Percentiles rank a stretch among this genome's conserved stretches.
These are phyloP conservation scores for Coemansia sp. DNA, from an alignment of 192 early-diverging fungal species.

Conservation along the genomic window DNA sequence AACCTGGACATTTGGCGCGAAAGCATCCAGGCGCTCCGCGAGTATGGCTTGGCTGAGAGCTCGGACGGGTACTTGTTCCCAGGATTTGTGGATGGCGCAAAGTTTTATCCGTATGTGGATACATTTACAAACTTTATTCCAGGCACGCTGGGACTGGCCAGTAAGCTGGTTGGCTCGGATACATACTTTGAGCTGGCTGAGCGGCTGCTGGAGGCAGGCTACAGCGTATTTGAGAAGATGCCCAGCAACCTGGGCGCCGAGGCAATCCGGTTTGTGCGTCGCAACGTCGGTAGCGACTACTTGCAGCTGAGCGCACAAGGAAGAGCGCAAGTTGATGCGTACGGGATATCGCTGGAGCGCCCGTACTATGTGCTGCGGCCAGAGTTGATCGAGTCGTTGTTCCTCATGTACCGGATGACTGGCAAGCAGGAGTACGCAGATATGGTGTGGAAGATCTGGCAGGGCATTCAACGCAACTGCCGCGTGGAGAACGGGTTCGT, in stretches of 20 bases:
- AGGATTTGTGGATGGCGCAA: constrained; percentile 44
- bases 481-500: constrained; percentile 64
- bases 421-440: constrained; percentile 66
- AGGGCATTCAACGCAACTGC: constrained; percentile 70
- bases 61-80: constrained; percentile 30
- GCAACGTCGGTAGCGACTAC: constrained; percentile 43
- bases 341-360: constrained; percentile 33
- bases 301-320: constrained; percentile 1
- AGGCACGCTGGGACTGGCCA: constrained; percentile 42
- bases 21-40: constrained; percentile 44
- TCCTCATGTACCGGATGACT: constrained; percentile 72
- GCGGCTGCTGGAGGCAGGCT: constrained; percentile 38
- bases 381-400: constrained; percentile 73
- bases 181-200: constrained; percentile 43
- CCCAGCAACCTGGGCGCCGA: constrained; percentile 43
- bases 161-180: constrained; percentile 47
- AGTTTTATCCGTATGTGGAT: constrained; percentile 46
- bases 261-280: constrained; percentile 46
- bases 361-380: constrained; percentile 72
- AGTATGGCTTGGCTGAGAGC: constrained; percentile 38
- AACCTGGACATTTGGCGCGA: constrained; percentile 52
- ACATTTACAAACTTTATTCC: constrained; percentile 54
- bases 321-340: constrained; percentile 23
- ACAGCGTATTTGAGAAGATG: constrained; percentile 45
- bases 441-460: constrained; percentile 70